Evolutionary conservation across 805 yeast species (phyloP), one percentile per base, ranked within the genome.

Genomic region (Wickerhamomyces bisporus): DNA sequence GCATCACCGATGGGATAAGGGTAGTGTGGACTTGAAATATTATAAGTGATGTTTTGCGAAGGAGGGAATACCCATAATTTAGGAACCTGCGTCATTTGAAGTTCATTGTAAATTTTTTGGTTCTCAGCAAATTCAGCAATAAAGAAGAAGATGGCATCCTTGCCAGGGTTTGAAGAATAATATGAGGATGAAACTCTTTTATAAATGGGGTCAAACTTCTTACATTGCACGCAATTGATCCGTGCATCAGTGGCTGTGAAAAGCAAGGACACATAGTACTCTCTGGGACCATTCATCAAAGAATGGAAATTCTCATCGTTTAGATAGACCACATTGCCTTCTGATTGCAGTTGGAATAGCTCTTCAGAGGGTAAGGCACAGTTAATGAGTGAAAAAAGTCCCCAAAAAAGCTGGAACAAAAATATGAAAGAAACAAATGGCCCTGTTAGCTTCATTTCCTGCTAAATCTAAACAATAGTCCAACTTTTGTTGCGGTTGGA

Each of bases 1-100:
- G 44, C 47, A 42, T 60, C 47, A 45, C 61, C 41, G 45, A 57
- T 24, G 44, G 44, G 26, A 57, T 66, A 54, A 40, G 62, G 46
- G 65, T 70, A 49, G 62, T 61, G 62, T 44, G 60, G 60, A 16
- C 57, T 49, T 3, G 42, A 39, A 9, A 53, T 59, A 34, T 51
- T 52, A 24, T 55, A 60, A 18, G 45, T 29, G 30, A 19, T 38
- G 3, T 46, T 48, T 6, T 53, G 34, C 20, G 58, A 51, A 4
- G 78, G 82, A 4, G 88, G 87, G 39, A 75, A 69, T 3, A 82
- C 62, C 77, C 87, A 76, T n/a, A 81, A 47, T 42, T 76, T 79
- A 1, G 94, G 93, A 3, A 81, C 75, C 3, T 75, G 62, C 3
- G 58, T 58, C 39, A 83, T 50, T 3, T 61, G 55, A 36, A 79